Percentiles rank a stretch among this genome's conserved stretches.
Conservation (phyloP, 129 eudicot genomes). For the Heracleum sosnowskyi region DNA sequence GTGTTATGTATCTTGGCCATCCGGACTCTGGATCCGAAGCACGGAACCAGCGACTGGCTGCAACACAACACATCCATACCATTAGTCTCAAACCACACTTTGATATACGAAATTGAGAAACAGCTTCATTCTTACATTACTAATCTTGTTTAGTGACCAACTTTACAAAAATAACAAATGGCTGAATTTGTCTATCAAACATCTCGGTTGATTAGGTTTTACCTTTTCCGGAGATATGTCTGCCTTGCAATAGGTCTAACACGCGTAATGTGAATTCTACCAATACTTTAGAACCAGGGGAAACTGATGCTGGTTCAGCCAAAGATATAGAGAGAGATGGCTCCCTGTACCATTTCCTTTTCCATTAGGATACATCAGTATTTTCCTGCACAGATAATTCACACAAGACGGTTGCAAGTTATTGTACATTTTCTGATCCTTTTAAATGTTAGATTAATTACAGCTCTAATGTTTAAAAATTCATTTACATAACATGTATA, state of each 20-base stretch:
- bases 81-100: neutral
- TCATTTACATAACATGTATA: neutral
- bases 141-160: neutral
- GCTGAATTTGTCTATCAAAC: neutral
- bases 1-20: conserved; percentile 5
- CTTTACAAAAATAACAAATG: no score
- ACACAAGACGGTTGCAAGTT: neutral
- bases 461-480: neutral
- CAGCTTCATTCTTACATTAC: neutral
- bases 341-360: conserved; percentile 6
- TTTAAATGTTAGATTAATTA: neutral
- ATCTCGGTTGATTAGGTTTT: neutral
- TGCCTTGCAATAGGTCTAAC: neutral
- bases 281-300: conserved; percentile 1
- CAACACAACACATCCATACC: neutral
- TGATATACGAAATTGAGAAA: neutral
- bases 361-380: conserved; percentile 4
- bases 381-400: conserved; percentile 1
- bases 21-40: neutral
- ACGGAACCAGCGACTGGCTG: neutral
- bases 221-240: neutral
- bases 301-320: neutral
- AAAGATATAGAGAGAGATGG: conserved; percentile 3
- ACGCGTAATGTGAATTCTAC: conserved; percentile 8
- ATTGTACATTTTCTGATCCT: neutral